phyloP scores from a whole-genome alignment of 2,329 filamentous ascomycete species.

The Hymenoscyphus occultus region DNA sequence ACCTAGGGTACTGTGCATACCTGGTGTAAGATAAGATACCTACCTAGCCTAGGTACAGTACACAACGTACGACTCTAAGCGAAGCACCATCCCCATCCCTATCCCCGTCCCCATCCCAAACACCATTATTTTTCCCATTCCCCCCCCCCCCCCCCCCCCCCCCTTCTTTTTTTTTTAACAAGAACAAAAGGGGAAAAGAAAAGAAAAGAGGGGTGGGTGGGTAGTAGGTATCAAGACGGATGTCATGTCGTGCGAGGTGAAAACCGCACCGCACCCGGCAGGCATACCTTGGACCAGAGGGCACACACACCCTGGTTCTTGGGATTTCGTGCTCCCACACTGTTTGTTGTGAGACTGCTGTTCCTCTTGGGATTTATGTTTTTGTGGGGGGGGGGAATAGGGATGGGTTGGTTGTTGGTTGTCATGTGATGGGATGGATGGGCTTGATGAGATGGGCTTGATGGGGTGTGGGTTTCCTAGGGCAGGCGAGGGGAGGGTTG shows the following conservation, averaged over 20 bases:
- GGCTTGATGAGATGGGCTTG: neutral
- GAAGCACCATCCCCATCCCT: no score
- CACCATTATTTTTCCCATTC: no score
- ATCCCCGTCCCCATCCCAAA: no score
- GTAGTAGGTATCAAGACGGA: neutral
- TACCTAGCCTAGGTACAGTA: neutral
- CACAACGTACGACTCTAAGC: no score
- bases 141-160: no score
- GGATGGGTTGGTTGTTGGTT: neutral
- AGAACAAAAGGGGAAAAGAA: neutral
- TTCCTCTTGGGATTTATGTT: neutral
- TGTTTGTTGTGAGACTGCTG: neutral
- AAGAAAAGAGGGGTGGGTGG: neutral
- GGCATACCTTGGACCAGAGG: no score
- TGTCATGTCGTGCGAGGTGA: neutral
- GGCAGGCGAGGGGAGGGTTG: no score
- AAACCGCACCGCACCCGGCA: no score
- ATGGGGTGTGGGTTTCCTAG: neutral
- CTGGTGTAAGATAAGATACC: neutral
- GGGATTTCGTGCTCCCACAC: slow-evolving; percentile 10
- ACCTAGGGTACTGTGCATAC: neutral
- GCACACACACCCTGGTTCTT: slow-evolving; percentile 3
- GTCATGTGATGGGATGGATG: neutral
- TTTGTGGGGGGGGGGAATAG: neutral
- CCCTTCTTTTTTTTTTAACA: no score